phyloP scores from a whole-genome alignment of 2,329 filamentous ascomycete species.

The Neofusicoccum ribis region DNA sequence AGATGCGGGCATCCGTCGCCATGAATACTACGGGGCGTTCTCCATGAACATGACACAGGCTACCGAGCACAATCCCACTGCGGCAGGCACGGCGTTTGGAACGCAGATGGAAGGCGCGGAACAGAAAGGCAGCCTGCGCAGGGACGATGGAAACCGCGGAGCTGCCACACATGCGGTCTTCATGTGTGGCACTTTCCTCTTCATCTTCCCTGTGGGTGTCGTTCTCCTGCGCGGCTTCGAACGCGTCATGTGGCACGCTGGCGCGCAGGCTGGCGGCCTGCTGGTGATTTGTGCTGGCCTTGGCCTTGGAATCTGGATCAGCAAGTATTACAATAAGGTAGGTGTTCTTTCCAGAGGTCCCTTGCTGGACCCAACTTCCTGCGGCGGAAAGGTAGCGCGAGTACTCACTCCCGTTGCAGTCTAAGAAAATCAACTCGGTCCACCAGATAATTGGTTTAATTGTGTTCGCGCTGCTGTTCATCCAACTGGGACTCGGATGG shows the following conservation, averaged over 20 bases:
- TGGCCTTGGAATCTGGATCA: slow-evolving; percentile 55
- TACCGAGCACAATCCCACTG: slow-evolving; percentile 28
- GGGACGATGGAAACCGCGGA: slow-evolving; percentile 30
- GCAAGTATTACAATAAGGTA: slow-evolving; percentile 58
- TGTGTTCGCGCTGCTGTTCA: not conserved
- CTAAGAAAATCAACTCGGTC: slow-evolving; percentile 52
- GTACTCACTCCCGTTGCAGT: slow-evolving; percentile 36
- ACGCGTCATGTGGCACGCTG: slow-evolving; percentile 56
- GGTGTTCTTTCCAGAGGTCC: slow-evolving; percentile 25
- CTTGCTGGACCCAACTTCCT: too few species aligned
- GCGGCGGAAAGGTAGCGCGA: too few species aligned
- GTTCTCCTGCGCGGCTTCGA: slow-evolving; percentile 55
- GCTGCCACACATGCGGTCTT: slow-evolving; percentile 40
- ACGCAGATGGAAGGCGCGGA: slow-evolving; percentile 19
- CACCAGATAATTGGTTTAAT: slow-evolving; percentile 6
- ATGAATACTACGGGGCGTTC: slow-evolving; percentile 57
- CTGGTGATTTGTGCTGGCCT: slow-evolving; percentile 53
- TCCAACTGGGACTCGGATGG: slow-evolving; percentile 5
- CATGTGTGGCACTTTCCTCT: slow-evolving; percentile 59
- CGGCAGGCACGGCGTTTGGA: slow-evolving; percentile 25
- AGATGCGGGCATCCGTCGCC: slow-evolving; percentile 52
- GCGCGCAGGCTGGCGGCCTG: slow-evolving; percentile 54
- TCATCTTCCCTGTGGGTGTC: slow-evolving; percentile 58
- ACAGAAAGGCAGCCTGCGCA: not conserved
- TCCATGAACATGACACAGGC: slow-evolving; percentile 57